A percentile compares a stretch with the other conserved stretches of the same genome.
Evolutionary conservation across 345 rosid genomes (phyloP).

Genomic region (Punica granatum): DNA sequence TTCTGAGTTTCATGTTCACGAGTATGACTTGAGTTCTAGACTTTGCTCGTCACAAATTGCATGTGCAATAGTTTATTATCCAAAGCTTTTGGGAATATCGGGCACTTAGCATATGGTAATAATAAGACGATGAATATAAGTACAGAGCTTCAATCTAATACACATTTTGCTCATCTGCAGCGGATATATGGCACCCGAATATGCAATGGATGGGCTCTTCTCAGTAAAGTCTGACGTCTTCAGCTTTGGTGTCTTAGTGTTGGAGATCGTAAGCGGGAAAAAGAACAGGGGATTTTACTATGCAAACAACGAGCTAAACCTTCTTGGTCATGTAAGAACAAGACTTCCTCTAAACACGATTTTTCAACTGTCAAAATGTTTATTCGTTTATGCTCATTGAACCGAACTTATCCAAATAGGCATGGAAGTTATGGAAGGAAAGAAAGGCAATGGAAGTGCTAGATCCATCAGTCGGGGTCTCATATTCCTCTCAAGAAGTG

Average conservation of each 20-base stretch:
- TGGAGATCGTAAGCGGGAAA: conserved; percentile 58
- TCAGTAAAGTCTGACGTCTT: conserved; percentile 66
- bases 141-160: neutral
- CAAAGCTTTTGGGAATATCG: too few relatives aligned
- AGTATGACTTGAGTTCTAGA: too few relatives aligned
- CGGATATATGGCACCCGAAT: conserved; percentile 84
- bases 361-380: neutral
- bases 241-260: conserved; percentile 65
- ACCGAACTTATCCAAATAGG: too few relatives aligned
- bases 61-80: too few relatives aligned
- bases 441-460: conserved; percentile 41
- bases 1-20: neutral
- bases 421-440: conserved; percentile 63
- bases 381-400: neutral
- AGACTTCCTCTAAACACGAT: neutral
- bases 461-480: conserved; percentile 27
- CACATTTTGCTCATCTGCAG: conserved; percentile 19
- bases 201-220: conserved; percentile 71
- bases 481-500: conserved; percentile 37
- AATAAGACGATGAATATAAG: too few relatives aligned
- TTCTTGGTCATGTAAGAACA: conserved; percentile 64
- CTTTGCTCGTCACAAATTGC: too few relatives aligned
- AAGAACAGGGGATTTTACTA: conserved; percentile 65
- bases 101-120: too few relatives aligned
- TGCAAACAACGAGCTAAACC: conserved; percentile 49